Conservation (phyloP, 495 filamentous ascomycete species). For the Hypomontagnella monticulosa region DNA sequence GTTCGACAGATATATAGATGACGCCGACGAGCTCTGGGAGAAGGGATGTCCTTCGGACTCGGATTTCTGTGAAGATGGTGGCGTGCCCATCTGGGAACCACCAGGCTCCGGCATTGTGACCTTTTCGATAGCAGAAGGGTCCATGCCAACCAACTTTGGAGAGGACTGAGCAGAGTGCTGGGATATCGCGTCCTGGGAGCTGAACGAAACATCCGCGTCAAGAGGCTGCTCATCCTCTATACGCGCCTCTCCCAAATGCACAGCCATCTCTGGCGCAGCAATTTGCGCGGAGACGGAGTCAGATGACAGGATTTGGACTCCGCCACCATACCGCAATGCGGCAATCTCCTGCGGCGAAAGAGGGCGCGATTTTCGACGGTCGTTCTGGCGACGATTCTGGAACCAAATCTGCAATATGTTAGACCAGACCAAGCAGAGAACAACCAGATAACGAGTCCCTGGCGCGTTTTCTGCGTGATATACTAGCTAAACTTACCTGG, state of each 20-base stretch:
- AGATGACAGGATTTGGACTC: conserved; percentile 61
- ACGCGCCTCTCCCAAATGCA: conserved; percentile 11
- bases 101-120: conserved; percentile 4
- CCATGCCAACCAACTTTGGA: conserved; percentile 21
- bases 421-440: conserved; percentile 25
- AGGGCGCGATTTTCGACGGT: conserved; percentile 88
- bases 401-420: conserved; percentile 87
- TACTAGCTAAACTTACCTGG: conserved; percentile 71
- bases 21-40: conserved; percentile 47
- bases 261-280: conserved; percentile 25
- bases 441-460: neutral
- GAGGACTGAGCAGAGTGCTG: conserved; percentile 33
- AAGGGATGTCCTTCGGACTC: conserved; percentile 23
- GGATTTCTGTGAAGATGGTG: conserved; percentile 30
- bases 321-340: conserved; percentile 63
- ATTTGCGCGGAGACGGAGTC: conserved; percentile 52
- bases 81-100: conserved; percentile 13
- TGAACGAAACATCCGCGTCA: conserved; percentile 19
- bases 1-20: conserved; percentile 52
- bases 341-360: conserved; percentile 83
- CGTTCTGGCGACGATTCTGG: conserved; percentile 95
- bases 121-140: neutral
- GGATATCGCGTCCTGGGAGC: conserved; percentile 25
- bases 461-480: neutral
- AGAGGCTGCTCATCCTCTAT: conserved; percentile 19